Percentiles rank a stretch among this genome's conserved stretches.
Conservation (phyloP, 75 land plant genomes). For the Pinus taeda region DNA sequence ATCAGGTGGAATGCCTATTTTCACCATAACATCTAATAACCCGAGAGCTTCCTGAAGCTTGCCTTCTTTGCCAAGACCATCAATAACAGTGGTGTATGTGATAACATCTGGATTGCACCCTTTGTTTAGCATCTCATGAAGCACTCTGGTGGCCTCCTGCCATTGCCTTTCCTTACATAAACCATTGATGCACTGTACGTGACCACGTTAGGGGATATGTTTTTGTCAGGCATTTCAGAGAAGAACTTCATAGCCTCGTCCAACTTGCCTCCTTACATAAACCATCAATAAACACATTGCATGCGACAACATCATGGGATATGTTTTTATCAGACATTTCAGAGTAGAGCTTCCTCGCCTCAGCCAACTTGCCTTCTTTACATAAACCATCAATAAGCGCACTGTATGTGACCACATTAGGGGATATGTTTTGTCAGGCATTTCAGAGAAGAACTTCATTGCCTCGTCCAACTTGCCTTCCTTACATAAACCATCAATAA, state of each 20-base stretch:
- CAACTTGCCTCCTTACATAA: slow-evolving; percentile 5
- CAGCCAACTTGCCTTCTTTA: slow-evolving; percentile 5
- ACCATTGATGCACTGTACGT: no score
- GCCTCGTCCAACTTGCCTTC: slow-evolving; percentile 11
- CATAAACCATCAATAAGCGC: slow-evolving; percentile 24
- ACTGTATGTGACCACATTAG: slow-evolving; percentile 18
- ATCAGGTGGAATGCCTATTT: neutral
- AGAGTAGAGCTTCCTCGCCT: slow-evolving; percentile 14
- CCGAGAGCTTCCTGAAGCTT: no score
- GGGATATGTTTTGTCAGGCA: slow-evolving; percentile 5
- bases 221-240: no score
- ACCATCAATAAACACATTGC: slow-evolving; percentile 25
- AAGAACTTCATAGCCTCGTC: no score
- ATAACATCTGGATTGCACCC: no score
- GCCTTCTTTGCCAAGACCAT: no score
- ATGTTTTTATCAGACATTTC: slow-evolving; percentile 41
- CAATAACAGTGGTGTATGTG: no score
- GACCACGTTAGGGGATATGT: no score
- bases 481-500: slow-evolving; percentile 20
- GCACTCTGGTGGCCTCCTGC: no score
- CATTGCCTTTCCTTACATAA: no score
- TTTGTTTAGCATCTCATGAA: no score
- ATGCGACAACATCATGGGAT: slow-evolving; percentile 25
- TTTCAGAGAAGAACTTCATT: neutral
- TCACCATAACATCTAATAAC: no score